Conservation (phyloP, 1,284 basidiomycete species). For the Heterobasidion occidentale region DNA sequence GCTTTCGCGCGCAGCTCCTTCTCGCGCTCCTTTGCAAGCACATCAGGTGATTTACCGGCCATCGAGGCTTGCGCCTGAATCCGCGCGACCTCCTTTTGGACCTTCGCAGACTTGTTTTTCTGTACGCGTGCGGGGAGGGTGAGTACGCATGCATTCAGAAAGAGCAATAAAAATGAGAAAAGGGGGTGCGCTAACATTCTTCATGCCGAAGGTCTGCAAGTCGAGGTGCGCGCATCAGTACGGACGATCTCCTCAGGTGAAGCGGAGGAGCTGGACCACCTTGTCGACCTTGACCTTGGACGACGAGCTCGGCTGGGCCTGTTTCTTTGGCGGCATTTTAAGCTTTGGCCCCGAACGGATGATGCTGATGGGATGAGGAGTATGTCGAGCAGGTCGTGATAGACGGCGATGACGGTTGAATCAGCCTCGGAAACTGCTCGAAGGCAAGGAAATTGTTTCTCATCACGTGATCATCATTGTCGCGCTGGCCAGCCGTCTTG, state of each 20-base stretch:
- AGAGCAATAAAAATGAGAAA: conserved; percentile 1
- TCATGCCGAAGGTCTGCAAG: conserved; percentile 83
- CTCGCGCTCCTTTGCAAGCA: conserved; percentile 79
- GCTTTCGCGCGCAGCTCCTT: conserved; percentile 71
- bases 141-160: neutral
- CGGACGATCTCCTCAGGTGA: conserved; percentile 9
- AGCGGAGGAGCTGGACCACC: conserved; percentile 31
- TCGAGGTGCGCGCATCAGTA: conserved; percentile 14
- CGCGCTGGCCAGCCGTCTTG: no score
- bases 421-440: no score
- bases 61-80: conserved; percentile 71
- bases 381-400: no score
- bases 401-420: no score
- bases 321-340: conserved; percentile 69
- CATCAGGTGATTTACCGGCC: conserved; percentile 73
- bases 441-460: no score
- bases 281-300: conserved; percentile 73
- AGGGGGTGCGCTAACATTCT: conserved; percentile 57
- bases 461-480: no score
- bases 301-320: conserved; percentile 38
- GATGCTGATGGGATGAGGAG: no score
- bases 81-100: conserved; percentile 76
- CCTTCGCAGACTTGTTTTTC: conserved; percentile 95
- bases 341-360: neutral
- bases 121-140: conserved; percentile 18